A percentile compares a stretch with the other conserved stretches of the same genome.
phyloP scores from a whole-genome alignment of 2,329 filamentous ascomycete genomes.

The Ceratocystis huliohia region DNA sequence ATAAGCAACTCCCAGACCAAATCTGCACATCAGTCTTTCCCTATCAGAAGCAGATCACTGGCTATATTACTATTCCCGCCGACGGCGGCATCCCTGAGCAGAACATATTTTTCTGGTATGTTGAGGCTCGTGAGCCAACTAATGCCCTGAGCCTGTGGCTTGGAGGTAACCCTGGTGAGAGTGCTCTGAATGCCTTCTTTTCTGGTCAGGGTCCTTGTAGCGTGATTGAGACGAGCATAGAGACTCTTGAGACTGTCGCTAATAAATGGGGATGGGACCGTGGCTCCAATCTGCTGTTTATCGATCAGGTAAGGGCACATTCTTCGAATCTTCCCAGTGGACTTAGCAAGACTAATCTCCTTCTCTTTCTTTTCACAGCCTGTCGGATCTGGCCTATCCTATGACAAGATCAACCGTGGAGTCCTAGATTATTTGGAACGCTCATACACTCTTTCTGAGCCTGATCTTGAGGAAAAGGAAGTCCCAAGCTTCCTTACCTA shows the following conservation, averaged over 20 bases:
- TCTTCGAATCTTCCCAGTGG: constrained; percentile 24
- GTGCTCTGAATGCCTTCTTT: constrained; percentile 53
- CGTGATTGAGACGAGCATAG: constrained; percentile 31
- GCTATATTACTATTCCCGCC: constrained; percentile 52
- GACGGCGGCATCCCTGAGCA: constrained; percentile 11
- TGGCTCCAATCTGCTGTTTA: constrained; percentile 42
- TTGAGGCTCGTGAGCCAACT: constrained; percentile 31
- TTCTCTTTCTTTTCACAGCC: constrained; percentile 30
- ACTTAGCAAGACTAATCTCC: constrained; percentile 28
- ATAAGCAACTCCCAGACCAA: neutral
- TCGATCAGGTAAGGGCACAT: constrained; percentile 34
- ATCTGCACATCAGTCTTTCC: constrained; percentile 53
- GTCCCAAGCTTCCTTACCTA: constrained; percentile 24
- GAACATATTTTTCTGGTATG: constrained; percentile 42
- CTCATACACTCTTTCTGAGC: constrained; percentile 28
- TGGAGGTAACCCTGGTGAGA: constrained; percentile 54
- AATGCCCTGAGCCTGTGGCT: constrained; percentile 41
- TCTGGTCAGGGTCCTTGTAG: constrained; percentile 45
- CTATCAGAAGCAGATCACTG: constrained; percentile 55
- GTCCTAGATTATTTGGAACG: constrained; percentile 39
- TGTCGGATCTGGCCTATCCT: constrained; percentile 57
- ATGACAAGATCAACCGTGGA: constrained; percentile 50
- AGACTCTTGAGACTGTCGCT: constrained; percentile 42
- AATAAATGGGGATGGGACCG: constrained; percentile 55
- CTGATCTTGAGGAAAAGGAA: constrained; percentile 29